Evolutionary conservation across 495 filamentous ascomycete genomes (phyloP), one percentile per base, ranked within the genome.

Genomic region (Trichoderma parareesei): DNA sequence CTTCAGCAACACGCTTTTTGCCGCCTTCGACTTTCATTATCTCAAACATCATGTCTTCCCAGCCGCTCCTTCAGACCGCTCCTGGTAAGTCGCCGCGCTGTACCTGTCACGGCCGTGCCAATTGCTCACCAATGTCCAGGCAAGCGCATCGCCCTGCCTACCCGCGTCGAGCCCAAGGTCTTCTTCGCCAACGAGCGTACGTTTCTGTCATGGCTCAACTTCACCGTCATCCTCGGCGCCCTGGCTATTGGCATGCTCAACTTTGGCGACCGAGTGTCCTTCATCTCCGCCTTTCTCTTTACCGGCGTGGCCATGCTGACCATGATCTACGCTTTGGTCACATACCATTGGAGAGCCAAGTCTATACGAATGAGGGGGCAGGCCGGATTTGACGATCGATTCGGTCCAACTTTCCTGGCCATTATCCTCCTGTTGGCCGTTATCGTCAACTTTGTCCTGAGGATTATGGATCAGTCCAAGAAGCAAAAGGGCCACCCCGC

Each of bases 171-270:
- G 75, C 94, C 94, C 46, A 99, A 99, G 77, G 94, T 98, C 79
- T 99, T 98, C 87, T 99, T 99, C 83, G 94, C 94, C 75, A 98
- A 98, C 81, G 94, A 99, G 81, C 92, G 94, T 62, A 99, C 94
- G 48, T 99, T 98, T 72, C 87, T 99, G 71, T 94, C 90, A 72
- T 99, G 95, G 95, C 89, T 99, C 69, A 98, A 98, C 82, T 98
- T 98, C 84, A 94, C 90, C 72, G 93, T 98, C 72, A 93, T 99
- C 75, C 87, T 99, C 49, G 94, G 94, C 71, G 93, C 93, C 63
- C 86, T 99, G 61, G 93, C 93, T 37, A 88, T 98, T 65, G 94
- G 95, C 63, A 90, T 99, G 66, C 84, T 99, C 67, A 99, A 99
- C 82, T 99, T 99, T 71, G 93, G 94, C 72, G 95, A 99, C 76